A percentile compares a stretch with the other conserved stretches of the same genome.
These are phyloP conservation scores for Phytophthora pluvialis DNA, from an alignment of 352 stramenopile species.

Conservation along the genomic window DNA sequence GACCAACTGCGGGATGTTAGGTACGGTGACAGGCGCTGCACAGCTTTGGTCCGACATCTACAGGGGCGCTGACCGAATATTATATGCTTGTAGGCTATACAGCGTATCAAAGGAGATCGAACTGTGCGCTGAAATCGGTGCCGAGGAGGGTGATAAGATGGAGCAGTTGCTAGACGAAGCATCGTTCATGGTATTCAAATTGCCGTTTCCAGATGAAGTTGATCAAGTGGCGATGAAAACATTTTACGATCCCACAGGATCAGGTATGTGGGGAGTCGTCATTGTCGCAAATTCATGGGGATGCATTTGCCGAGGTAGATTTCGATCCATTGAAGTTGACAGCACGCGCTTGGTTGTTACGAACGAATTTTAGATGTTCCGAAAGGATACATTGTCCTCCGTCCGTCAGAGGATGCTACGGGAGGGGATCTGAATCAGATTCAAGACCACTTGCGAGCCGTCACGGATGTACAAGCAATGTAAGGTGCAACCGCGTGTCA, in stretches of 20 bases:
- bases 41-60: no score
- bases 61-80: no score
- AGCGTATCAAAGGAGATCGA: constrained; percentile 18
- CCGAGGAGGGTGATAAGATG: constrained; percentile 17
- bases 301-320: neutral
- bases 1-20: constrained; percentile 26
- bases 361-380: constrained; percentile 31
- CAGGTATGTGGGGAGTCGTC: constrained; percentile 13
- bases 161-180: constrained; percentile 36
- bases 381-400: constrained; percentile 45
- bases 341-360: constrained; percentile 1
- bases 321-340: neutral
- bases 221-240: constrained; percentile 23
- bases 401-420: constrained; percentile 36
- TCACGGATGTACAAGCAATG: constrained; percentile 22
- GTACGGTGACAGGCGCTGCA: constrained; percentile 25
- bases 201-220: constrained; percentile 15
- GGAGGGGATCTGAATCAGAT: constrained; percentile 27
- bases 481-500: constrained; percentile 5
- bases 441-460: constrained; percentile 25
- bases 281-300: neutral
- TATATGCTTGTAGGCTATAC: constrained; percentile 26
- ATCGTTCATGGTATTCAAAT: constrained; percentile 36
- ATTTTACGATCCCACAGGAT: constrained; percentile 36
- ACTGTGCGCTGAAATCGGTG: constrained; percentile 10